A percentile compares a stretch with the other conserved stretches of the same genome.
These are phyloP conservation scores for Kodamaea fukazawae DNA, from an alignment of 805 yeast genomes.

Conservation along the genomic window DNA sequence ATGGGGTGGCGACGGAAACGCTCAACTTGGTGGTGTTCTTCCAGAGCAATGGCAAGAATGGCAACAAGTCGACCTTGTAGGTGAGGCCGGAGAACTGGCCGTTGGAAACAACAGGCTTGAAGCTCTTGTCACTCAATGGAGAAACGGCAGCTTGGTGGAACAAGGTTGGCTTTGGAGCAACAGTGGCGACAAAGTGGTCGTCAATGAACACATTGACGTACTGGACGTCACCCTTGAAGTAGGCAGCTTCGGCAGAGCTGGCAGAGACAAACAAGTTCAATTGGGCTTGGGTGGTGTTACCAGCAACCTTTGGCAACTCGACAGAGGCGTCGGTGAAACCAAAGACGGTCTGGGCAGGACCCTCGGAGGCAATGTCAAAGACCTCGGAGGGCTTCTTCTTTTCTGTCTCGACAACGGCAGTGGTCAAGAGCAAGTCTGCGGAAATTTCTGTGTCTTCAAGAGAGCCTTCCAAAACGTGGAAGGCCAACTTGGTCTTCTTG, in stretches of 20 bases:
- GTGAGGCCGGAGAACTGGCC: constrained; percentile 25
- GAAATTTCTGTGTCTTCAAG: constrained; percentile 16
- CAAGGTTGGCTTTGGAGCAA: constrained; percentile 27
- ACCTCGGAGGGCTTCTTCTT: constrained; percentile 10
- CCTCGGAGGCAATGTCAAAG: background rate
- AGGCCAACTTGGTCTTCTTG: constrained; percentile 12
- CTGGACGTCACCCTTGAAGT: constrained; percentile 21
- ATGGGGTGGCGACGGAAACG: constrained; percentile 26
- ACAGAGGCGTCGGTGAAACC: constrained; percentile 20
- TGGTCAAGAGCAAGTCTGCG: constrained; percentile 19
- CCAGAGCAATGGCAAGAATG: constrained; percentile 28
- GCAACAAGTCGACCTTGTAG: constrained; percentile 25
- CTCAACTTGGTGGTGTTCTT: constrained; percentile 18
- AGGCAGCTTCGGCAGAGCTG: constrained; percentile 23
- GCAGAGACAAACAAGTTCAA: constrained; percentile 26
- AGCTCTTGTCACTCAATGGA: constrained; percentile 14
- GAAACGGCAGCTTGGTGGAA: constrained; percentile 23
- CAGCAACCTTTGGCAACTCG: constrained; percentile 11
- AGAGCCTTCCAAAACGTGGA: constrained; percentile 23
- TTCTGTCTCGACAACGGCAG: no score
- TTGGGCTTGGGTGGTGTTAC: constrained; percentile 23
- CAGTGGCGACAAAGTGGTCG: constrained; percentile 18
- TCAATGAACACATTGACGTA: constrained; percentile 24
- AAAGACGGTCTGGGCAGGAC: background rate
- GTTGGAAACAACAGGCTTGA: constrained; percentile 26